A percentile compares a stretch with the other conserved stretches of the same genome.
These are phyloP conservation scores for Claviceps fusiformis DNA, from an alignment of 2,329 filamentous ascomycete species.

Conservation along the genomic window DNA sequence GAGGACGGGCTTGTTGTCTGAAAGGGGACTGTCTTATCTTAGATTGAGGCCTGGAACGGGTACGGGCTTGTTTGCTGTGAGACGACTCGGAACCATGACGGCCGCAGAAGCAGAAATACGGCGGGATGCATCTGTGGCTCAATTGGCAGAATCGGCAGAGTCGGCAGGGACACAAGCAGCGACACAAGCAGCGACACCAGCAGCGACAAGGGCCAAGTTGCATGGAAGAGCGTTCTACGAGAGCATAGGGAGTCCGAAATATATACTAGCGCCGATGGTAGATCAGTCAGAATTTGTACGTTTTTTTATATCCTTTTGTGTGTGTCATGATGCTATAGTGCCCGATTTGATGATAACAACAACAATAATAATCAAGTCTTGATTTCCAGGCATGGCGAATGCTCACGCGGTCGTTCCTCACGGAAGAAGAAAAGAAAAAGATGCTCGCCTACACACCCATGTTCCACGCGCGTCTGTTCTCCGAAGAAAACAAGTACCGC, in stretches of 20 bases:
- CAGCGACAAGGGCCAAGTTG: constrained; percentile 44
- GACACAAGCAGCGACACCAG: constrained; percentile 9
- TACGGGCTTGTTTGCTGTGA: not conserved
- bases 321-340: not conserved
- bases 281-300: constrained; percentile 94
- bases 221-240: constrained; percentile 86
- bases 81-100: constrained; percentile 21
- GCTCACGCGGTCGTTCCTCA: constrained; percentile 84
- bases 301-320: constrained; percentile 7
- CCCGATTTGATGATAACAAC: not conserved
- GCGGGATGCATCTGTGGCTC: constrained; percentile 7
- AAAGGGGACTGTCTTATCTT: too few relatives aligned
- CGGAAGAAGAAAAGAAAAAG: constrained; percentile 45
- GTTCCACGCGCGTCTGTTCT: constrained; percentile 85
- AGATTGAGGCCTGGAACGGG: not conserved
- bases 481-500: constrained; percentile 63
- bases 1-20: too few relatives aligned
- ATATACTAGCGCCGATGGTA: constrained; percentile 91
- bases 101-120: constrained; percentile 10
- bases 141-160: not conserved
- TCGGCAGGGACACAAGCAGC: constrained; percentile 6
- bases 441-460: constrained; percentile 90
- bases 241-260: constrained; percentile 83
- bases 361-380: not conserved
- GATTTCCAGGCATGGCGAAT: constrained; percentile 74